Evolutionary conservation across 2,329 filamentous ascomycete species (phyloP).

Genomic region (Pseudogymnoascus verrucosus): DNA sequence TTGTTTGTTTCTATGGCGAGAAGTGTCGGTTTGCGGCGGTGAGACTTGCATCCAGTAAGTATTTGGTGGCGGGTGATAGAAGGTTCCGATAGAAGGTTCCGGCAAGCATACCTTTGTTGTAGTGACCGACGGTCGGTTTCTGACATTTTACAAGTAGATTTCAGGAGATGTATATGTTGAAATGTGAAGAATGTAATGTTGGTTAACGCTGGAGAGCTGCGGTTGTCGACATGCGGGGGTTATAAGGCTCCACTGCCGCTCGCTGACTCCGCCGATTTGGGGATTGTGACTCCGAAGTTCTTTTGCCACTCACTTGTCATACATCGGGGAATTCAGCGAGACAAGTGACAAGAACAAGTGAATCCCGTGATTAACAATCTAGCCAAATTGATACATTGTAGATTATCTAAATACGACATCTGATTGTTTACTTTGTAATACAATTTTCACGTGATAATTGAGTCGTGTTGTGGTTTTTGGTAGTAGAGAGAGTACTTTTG

Average conservation of each 20-base stretch:
- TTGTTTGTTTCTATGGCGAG: conserved; percentile 6
- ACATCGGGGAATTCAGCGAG: not conserved
- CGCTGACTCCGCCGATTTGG: not conserved
- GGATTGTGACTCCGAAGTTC: not conserved
- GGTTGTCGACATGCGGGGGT: not conserved
- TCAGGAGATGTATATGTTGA: not conserved
- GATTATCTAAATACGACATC: not conserved
- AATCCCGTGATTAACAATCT: not conserved
- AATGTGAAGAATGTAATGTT: conserved; percentile 5
- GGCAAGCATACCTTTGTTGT: conserved; percentile 3
- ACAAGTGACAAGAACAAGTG: not conserved
- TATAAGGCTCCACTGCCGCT: not conserved
- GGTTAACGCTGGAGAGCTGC: not conserved
- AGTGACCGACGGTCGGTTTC: not conserved
- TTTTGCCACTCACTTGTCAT: conserved; percentile 2
- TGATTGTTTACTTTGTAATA: conserved; percentile 1
- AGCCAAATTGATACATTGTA: not conserved
- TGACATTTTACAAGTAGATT: not conserved
- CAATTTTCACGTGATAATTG: not conserved
- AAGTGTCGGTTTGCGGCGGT: not conserved
- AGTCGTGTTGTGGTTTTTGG: not conserved
- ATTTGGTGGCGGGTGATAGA: not conserved
- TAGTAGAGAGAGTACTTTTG: not conserved
- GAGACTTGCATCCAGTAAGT: not conserved
- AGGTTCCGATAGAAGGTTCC: not conserved